These are phyloP conservation scores for Vaccinium macrocarpon DNA, from an alignment of 148 eudicot genomes.

Conservation along the genomic window DNA sequence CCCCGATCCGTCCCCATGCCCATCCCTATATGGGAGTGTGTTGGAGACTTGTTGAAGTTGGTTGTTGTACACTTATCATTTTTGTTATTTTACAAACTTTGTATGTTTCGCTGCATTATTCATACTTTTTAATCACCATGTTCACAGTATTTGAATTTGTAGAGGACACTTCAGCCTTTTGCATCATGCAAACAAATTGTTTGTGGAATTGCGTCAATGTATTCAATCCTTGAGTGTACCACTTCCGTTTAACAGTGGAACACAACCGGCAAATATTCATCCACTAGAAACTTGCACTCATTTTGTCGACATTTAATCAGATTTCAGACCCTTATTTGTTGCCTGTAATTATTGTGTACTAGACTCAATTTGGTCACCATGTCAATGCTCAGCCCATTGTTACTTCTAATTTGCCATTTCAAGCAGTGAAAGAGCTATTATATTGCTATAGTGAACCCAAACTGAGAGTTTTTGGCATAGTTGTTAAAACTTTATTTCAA, in stretches of 20 bases:
- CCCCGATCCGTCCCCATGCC: too few species aligned
- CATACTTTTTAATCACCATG: neutral
- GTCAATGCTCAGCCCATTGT: constrained; percentile 3
- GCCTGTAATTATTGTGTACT: neutral
- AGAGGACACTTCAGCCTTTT: neutral
- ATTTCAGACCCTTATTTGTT: neutral
- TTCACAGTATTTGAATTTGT: neutral
- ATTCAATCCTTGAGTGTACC: neutral
- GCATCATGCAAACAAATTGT: neutral
- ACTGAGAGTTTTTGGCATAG: too few species aligned
- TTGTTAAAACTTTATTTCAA: too few species aligned
- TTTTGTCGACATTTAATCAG: constrained; percentile 7
- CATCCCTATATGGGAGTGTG: too few species aligned
- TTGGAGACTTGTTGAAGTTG: too few species aligned
- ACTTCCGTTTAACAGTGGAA: neutral
- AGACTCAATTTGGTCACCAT: neutral
- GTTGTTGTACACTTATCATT: too few species aligned
- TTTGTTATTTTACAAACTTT: neutral
- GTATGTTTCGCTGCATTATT: neutral
- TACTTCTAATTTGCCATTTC: neutral
- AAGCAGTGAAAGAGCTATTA: neutral
- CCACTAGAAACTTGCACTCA: neutral
- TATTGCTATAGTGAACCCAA: neutral
- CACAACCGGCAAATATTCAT: neutral
- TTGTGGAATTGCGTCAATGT: neutral